Evolutionary conservation across 2,329 filamentous ascomycete genomes (phyloP).

Genomic region (Zasmidium angulare): DNA sequence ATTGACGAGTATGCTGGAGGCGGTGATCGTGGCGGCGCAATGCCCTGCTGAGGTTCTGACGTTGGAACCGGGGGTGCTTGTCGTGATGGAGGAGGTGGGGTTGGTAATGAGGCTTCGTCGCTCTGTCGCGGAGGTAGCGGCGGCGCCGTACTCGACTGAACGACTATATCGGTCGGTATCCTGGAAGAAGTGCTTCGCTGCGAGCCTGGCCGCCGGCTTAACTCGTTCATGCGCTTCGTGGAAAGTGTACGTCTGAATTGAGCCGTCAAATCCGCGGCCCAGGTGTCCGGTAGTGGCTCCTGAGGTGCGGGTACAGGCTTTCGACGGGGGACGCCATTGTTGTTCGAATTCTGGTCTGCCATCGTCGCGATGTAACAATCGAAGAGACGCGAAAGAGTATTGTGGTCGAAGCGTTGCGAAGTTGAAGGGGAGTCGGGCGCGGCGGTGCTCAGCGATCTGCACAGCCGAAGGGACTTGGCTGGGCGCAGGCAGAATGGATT

Average conservation of each 20-base stretch:
- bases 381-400: not conserved
- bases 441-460: not conserved
- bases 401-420: not conserved
- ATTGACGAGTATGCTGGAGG: constrained; percentile 64
- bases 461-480: not conserved
- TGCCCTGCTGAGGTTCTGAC: constrained; percentile 22
- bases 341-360: constrained; percentile 26
- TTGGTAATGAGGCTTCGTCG: constrained; percentile 13
- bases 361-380: constrained; percentile 16
- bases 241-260: constrained; percentile 86
- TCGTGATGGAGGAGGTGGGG: constrained; percentile 24
- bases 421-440: constrained; percentile 1
- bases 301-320: constrained; percentile 30
- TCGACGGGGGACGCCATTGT: constrained; percentile 30
- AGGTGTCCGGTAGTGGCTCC: constrained; percentile 54
- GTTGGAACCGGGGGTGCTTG: constrained; percentile 32
- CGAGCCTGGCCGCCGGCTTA: constrained; percentile 48
- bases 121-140: constrained; percentile 17
- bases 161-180: constrained; percentile 40
- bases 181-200: constrained; percentile 57
- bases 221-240: constrained; percentile 81
- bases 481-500: not conserved
- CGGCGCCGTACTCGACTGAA: constrained; percentile 18
- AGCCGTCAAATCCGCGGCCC: constrained; percentile 74
- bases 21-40: constrained; percentile 30